These are phyloP conservation scores for Mycena polygramma DNA, from an alignment of 768 basidiomycete species.

Conservation along the genomic window DNA sequence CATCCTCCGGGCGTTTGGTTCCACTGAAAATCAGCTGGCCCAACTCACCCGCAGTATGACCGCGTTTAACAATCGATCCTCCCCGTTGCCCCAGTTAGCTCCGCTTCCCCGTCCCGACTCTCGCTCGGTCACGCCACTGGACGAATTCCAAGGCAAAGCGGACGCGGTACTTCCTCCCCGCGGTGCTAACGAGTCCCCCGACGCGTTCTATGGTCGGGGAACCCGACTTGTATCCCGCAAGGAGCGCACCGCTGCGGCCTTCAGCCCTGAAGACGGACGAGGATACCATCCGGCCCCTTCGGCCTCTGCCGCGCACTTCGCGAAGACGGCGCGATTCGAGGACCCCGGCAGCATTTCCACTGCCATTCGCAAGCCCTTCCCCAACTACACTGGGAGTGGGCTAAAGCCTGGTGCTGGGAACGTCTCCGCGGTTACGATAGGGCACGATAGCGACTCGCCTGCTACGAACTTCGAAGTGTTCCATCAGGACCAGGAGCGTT, in stretches of 20 bases:
- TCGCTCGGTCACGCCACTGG: background rate
- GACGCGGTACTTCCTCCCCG: background rate
- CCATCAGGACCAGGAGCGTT: background rate
- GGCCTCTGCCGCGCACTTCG: background rate
- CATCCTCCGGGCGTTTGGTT: background rate
- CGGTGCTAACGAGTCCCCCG: background rate
- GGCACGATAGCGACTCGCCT: too few relatives aligned
- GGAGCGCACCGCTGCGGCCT: background rate
- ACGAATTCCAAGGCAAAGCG: background rate
- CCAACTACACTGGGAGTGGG: background rate
- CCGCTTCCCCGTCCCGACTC: background rate
- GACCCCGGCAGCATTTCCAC: slow-evolving; percentile 3
- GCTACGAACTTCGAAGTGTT: too few relatives aligned
- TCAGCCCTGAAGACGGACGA: too few relatives aligned
- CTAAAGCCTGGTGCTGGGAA: too few relatives aligned
- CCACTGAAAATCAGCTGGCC: background rate
- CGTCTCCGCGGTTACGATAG: too few relatives aligned
- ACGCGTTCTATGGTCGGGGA: background rate
- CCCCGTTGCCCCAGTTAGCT: background rate
- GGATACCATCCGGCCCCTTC: background rate
- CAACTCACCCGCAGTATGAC: background rate
- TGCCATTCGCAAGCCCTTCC: background rate
- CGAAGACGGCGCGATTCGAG: background rate
- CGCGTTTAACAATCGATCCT: too few relatives aligned
- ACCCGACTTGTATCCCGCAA: background rate